Percentiles rank a stretch among this genome's conserved stretches.
Evolutionary conservation across 345 rosid species (phyloP).

Genomic region (Camelina laxa): DNA sequence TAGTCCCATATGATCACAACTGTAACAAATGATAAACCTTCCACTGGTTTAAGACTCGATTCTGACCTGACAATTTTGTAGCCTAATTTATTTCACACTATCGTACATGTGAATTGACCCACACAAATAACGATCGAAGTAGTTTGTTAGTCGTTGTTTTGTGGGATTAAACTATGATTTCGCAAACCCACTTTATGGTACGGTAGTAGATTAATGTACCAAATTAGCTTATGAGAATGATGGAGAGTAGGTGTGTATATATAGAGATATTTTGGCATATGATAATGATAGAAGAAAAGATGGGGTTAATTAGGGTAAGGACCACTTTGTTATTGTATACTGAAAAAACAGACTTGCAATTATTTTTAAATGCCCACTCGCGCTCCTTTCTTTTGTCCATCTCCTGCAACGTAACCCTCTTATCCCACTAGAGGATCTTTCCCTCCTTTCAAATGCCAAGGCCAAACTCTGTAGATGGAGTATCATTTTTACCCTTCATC

Average conservation of each 20-base stretch:
- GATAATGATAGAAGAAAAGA: conserved; percentile 36
- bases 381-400: conserved; percentile 31
- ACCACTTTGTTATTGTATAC: conserved; percentile 41
- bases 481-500: background rate
- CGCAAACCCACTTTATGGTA: conserved; percentile 15
- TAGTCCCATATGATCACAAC: conserved; percentile 1
- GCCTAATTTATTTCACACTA: background rate
- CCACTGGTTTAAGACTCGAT: background rate
- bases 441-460: conserved; percentile 16
- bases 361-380: conserved; percentile 40
- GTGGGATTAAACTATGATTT: conserved; percentile 26
- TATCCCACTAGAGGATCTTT: conserved; percentile 12
- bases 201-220: conserved; percentile 29
- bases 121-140: background rate
- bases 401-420: conserved; percentile 12
- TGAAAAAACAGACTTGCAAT: conserved; percentile 29
- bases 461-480: background rate
- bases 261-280: conserved; percentile 32
- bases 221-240: conserved; percentile 40
- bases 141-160: conserved; percentile 32
- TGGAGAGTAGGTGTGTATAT: conserved; percentile 34
- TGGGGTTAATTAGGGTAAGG: conserved; percentile 38
- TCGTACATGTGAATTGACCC: background rate
- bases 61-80: background rate
- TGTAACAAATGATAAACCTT: background rate